These are phyloP conservation scores for Tremellales sp. DNA, from an alignment of 1,284 basidiomycete species.

Conservation along the genomic window DNA sequence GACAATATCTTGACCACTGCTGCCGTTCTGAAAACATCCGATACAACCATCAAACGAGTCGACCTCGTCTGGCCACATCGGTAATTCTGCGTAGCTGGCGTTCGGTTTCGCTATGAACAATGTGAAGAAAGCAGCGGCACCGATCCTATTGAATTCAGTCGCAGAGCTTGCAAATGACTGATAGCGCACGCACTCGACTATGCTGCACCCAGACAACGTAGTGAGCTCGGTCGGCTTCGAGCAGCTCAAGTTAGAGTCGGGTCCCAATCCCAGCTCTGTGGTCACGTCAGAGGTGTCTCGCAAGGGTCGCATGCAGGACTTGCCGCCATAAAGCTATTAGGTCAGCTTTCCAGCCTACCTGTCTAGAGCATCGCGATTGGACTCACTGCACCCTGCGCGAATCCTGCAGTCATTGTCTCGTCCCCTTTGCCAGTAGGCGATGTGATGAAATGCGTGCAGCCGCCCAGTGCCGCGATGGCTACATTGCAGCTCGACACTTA, in stretches of 20 bases:
- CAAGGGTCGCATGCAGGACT: not conserved
- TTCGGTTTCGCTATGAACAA: constrained; percentile 65
- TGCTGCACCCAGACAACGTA: constrained; percentile 67
- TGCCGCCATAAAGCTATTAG: constrained; percentile 36
- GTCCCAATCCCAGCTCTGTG: constrained; percentile 72
- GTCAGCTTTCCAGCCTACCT: too few species aligned
- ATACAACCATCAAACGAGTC: constrained; percentile 67
- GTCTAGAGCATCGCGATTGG: too few species aligned
- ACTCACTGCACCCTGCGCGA: constrained; percentile 41
- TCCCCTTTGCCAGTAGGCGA: constrained; percentile 56
- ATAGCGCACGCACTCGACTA: constrained; percentile 61
- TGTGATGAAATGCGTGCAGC: constrained; percentile 82
- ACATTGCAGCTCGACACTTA: constrained; percentile 65
- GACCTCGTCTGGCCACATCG: constrained; percentile 67
- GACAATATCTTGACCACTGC: constrained; percentile 62
- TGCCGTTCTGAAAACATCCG: constrained; percentile 64
- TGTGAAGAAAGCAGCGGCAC: constrained; percentile 78
- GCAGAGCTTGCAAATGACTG: too few species aligned
- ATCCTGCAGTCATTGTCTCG: constrained; percentile 63
- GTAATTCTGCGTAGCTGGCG: constrained; percentile 50
- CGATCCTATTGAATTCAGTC: constrained; percentile 69
- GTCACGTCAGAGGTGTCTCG: not conserved
- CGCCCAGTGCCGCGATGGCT: constrained; percentile 65
- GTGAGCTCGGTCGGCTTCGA: constrained; percentile 74
- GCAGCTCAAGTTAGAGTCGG: constrained; percentile 73